These are phyloP conservation scores for Calendula officinalis DNA, from an alignment of 129 eudicot species.

Conservation along the genomic window DNA sequence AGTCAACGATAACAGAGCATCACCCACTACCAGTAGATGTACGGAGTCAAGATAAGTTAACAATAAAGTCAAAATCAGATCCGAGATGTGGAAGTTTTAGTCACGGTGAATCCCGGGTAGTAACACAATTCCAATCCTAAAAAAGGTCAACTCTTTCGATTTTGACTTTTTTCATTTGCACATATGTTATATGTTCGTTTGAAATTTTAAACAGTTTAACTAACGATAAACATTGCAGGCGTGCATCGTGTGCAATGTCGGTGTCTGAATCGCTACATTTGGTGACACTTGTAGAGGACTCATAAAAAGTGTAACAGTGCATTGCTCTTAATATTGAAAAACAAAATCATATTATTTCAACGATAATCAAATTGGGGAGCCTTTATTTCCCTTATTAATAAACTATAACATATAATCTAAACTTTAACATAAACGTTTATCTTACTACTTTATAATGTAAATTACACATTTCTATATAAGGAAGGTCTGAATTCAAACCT, in stretches of 20 bases:
- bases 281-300: slow-evolving; percentile 83
- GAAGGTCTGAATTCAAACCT: no score
- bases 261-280: slow-evolving; percentile 50
- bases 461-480: no score
- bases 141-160: slow-evolving; percentile 47
- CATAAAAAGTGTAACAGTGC: slow-evolving; percentile 75
- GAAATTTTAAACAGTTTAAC: not conserved
- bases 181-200: not conserved
- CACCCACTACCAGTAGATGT: not conserved
- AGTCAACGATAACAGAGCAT: no score
- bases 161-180: slow-evolving; percentile 3
- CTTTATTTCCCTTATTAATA: not conserved
- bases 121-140: slow-evolving; percentile 52
- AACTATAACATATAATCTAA: no score
- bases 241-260: slow-evolving; percentile 82
- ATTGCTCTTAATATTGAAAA: slow-evolving; percentile 41
- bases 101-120: slow-evolving; percentile 74
- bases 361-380: not conserved
- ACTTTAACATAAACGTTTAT: no score
- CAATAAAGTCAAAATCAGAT: not conserved
- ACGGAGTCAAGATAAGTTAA: slow-evolving; percentile 8
- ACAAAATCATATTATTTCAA: not conserved
- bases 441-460: no score
- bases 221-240: slow-evolving; percentile 43
- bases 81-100: slow-evolving; percentile 33